These are phyloP conservation scores for Leptographium procerum DNA, from an alignment of 2,329 filamentous ascomycete genomes.

Conservation along the genomic window DNA sequence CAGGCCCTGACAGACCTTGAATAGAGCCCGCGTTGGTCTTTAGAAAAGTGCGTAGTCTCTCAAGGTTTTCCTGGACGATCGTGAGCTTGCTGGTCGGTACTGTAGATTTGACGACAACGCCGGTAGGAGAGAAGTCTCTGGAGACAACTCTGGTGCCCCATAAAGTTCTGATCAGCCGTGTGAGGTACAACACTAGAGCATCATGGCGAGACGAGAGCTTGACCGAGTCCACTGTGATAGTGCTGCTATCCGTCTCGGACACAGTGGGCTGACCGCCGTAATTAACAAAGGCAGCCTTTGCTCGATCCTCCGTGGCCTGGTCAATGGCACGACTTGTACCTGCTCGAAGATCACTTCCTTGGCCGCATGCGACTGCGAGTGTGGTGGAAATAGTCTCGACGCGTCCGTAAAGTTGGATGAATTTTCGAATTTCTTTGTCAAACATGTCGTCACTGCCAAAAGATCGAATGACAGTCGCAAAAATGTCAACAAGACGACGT, in stretches of 20 bases:
- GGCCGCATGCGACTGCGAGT: slow-evolving; percentile 86
- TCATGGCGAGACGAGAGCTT: slow-evolving; percentile 81
- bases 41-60: slow-evolving; percentile 70
- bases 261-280: slow-evolving; percentile 80
- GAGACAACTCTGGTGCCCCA: slow-evolving; percentile 76
- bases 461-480: slow-evolving; percentile 68
- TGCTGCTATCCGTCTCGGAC: slow-evolving; percentile 63
- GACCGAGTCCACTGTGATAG: slow-evolving; percentile 68
- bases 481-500: slow-evolving; percentile 79
- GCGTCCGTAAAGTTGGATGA: slow-evolving; percentile 77
- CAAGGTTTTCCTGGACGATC: slow-evolving; percentile 68
- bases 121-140: slow-evolving; percentile 55
- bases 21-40: slow-evolving; percentile 83
- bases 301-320: slow-evolving; percentile 73
- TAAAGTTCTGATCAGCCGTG: slow-evolving; percentile 74
- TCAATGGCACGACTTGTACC: slow-evolving; percentile 70
- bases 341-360: slow-evolving; percentile 64
- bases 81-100: slow-evolving; percentile 58
- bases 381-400: slow-evolving; percentile 84
- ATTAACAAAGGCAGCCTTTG: slow-evolving; percentile 80
- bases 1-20: slow-evolving; percentile 83
- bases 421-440: slow-evolving; percentile 70
- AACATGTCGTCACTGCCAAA: slow-evolving; percentile 67
- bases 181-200: slow-evolving; percentile 77
- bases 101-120: slow-evolving; percentile 53